A percentile compares a stretch with the other conserved stretches of the same genome.
Evolutionary conservation across 805 yeast genomes (phyloP).

Genomic region (Saccharomycopsis selenospora): DNA sequence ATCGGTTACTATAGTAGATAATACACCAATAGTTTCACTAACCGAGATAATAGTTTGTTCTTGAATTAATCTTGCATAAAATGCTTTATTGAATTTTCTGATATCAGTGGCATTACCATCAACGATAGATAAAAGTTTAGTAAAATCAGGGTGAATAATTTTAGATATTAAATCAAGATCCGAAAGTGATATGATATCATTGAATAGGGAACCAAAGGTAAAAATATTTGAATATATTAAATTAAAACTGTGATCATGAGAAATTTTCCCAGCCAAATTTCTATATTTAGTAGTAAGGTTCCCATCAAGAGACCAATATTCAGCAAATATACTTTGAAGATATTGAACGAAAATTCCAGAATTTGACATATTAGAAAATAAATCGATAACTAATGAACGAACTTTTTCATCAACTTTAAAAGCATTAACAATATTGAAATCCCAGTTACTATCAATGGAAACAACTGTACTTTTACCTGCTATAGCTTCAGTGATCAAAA

Average conservation of each 20-base stretch:
- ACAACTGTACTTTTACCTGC: constrained; percentile 46
- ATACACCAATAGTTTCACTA: constrained; percentile 27
- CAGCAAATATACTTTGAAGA: constrained; percentile 33
- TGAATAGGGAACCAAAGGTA: constrained; percentile 22
- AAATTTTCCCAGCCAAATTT: neutral
- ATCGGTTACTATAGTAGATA: constrained; percentile 11
- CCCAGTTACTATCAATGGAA: constrained; percentile 70
- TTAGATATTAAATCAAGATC: constrained; percentile 21
- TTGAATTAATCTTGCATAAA: constrained; percentile 21
- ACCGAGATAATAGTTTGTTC: constrained; percentile 24
- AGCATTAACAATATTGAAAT: constrained; percentile 58
- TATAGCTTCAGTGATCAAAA: constrained; percentile 60
- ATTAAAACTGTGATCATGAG: constrained; percentile 4
- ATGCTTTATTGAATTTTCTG: constrained; percentile 12
- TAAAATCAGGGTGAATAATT: neutral
- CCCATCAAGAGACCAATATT: constrained; percentile 26
- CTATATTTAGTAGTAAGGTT: constrained; percentile 3
- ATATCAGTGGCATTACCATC: constrained; percentile 1
- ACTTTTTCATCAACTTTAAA: constrained; percentile 54
- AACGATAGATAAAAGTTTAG: constrained; percentile 3
- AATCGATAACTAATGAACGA: constrained; percentile 25
- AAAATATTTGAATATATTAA: constrained; percentile 8
- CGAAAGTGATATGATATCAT: constrained; percentile 26
- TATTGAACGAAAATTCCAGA: constrained; percentile 26
- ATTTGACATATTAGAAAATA: constrained; percentile 23